phyloP scores from a whole-genome alignment of 306 rosid genomes.

The Malus asiatica region DNA sequence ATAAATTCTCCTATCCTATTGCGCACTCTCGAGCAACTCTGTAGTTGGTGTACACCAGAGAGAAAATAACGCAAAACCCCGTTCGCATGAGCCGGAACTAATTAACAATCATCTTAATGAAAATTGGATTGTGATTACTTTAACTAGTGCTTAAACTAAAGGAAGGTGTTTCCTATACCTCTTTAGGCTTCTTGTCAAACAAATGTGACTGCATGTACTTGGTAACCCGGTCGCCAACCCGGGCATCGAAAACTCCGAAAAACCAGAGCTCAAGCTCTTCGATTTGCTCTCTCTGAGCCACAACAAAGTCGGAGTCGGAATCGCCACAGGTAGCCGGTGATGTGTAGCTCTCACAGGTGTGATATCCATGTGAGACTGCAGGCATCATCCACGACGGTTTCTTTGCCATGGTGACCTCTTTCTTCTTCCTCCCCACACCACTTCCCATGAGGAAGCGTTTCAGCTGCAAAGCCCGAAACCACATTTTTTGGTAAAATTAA shows the following conservation, averaged over 20 bases:
- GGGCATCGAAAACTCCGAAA: slow-evolving; percentile 62
- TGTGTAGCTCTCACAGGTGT: slow-evolving; percentile 28
- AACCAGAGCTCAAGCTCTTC: slow-evolving; percentile 61
- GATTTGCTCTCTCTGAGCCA: slow-evolving; percentile 65
- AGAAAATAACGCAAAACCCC: not conserved
- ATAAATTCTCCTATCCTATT: not conserved
- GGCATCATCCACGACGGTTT: slow-evolving; percentile 77
- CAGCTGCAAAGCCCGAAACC: slow-evolving; percentile 39
- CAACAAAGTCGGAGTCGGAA: slow-evolving; percentile 46
- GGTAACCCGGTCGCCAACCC: slow-evolving; percentile 52
- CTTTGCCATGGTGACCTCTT: slow-evolving; percentile 4
- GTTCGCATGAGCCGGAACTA: not conserved
- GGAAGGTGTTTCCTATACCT: slow-evolving; percentile 28
- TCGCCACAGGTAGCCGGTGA: slow-evolving; percentile 23
- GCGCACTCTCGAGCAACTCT: not conserved
- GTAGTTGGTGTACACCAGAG: not conserved
- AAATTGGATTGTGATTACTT: not conserved
- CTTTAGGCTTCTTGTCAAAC: slow-evolving; percentile 48
- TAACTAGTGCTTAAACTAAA: not conserved
- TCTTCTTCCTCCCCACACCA: slow-evolving; percentile 24
- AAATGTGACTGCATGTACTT: slow-evolving; percentile 67
- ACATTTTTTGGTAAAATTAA: not conserved
- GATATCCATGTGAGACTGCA: slow-evolving; percentile 64
- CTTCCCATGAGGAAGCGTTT: slow-evolving; percentile 27
- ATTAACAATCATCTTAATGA: not conserved